Evolutionary conservation across 1,284 basidiomycete genomes (phyloP), one percentile per base, ranked within the genome.

Genomic region (Puccinia triticina): DNA sequence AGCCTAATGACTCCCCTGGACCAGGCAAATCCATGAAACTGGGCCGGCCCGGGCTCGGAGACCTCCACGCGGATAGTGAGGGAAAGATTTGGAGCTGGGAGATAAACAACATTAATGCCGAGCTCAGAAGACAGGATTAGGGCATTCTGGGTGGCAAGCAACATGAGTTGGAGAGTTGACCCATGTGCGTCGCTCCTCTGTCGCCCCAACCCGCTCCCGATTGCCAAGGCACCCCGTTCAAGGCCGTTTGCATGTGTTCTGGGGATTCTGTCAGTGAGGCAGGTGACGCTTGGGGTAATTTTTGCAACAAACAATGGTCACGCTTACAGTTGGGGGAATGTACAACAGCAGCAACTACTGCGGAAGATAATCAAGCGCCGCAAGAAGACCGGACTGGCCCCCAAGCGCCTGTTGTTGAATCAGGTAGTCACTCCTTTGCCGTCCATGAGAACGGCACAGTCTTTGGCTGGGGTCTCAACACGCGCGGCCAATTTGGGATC

Each of bases 401-500:
- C 95, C 0, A 92, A 94, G 86, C 92, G 92, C 84, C 90, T 96
- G 67, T 89, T 90, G 2, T 89, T 97, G 23, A 91, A 92, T 81
- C 92, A 93, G 90, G 90, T 64, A 93, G 92, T 87, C 93, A 94
- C 86, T 95, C 94, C 0, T 97, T 96, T 85, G 95, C 95, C 2
- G 91, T 97, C 83, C 92, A 95, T 87, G 90, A 92, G 84, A 88
- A 89, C 32, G 95, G 94, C 55, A 90, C 90, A 74, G 93, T 95
- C 3, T 96, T 91, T 90, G 94, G 91, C 2, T 98, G 95, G 95
- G 95, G 95, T 34, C 89, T 96, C 83, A 97, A 98, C 88, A 92
- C 90, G 57, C 90, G 90, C 87, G 90, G 90, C 43, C 92, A 94
- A 87, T 90, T 90, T 0, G 93, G 92, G 50, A 89, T 91, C 11